Conservation (phyloP, 2,329 filamentous ascomycete genomes). For the Lizonia empirigonia region DNA sequence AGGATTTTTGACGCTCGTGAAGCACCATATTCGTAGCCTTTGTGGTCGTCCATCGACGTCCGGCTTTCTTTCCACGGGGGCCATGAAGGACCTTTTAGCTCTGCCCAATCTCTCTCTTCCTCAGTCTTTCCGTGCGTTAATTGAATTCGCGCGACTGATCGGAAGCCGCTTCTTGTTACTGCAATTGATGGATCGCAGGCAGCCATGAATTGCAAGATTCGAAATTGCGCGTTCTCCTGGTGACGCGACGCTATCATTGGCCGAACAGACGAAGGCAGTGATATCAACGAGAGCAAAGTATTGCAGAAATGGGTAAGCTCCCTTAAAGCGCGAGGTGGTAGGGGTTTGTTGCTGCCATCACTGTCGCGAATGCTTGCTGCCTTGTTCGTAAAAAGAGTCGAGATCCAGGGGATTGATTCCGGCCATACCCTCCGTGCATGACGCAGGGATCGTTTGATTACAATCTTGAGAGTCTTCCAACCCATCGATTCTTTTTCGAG, state of each 20-base stretch:
- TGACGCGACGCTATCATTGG: conserved; percentile 56
- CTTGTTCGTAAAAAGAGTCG: conserved; percentile 34
- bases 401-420: conserved; percentile 40
- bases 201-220: conserved; percentile 63
- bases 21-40: conserved; percentile 61
- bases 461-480: conserved; percentile 34
- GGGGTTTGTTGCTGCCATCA: not conserved
- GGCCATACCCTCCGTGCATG: conserved; percentile 41
- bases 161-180: conserved; percentile 64
- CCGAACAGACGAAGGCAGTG: conserved; percentile 54
- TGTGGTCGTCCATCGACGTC: conserved; percentile 64
- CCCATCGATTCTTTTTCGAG: conserved; percentile 19
- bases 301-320: conserved; percentile 55
- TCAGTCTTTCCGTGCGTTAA: conserved; percentile 62
- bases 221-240: conserved; percentile 64
- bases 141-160: conserved; percentile 61
- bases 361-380: conserved; percentile 26
- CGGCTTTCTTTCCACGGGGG: conserved; percentile 69
- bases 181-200: conserved; percentile 58
- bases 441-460: conserved; percentile 34
- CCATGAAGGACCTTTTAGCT: conserved; percentile 65
- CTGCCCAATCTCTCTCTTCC: conserved; percentile 62
- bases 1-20: conserved; percentile 64
- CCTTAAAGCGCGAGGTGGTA: conserved; percentile 15
- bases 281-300: conserved; percentile 54